Conservation (phyloP, 164 flowering plant species). For the Akebia trifoliata region DNA sequence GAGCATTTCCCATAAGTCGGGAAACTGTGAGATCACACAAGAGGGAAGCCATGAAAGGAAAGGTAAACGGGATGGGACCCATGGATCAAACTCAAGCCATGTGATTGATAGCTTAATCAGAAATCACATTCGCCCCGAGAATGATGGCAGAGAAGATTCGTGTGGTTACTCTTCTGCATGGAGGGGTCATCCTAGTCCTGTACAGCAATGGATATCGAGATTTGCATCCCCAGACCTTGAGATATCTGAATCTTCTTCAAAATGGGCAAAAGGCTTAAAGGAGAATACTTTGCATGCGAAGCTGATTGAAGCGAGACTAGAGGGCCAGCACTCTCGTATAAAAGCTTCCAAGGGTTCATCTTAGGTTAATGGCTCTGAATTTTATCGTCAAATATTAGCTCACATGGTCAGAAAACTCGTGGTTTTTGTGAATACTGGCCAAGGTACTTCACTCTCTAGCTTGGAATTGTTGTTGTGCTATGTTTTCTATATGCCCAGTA, state of each 20-base stretch:
- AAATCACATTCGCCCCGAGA: constrained; percentile 32
- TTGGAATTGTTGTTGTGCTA: no score
- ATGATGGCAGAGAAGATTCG: constrained; percentile 28
- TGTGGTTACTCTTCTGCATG: constrained; percentile 24
- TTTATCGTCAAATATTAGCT: not conserved
- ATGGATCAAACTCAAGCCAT: constrained; percentile 24
- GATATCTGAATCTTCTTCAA: constrained; percentile 36
- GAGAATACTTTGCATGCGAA: constrained; percentile 63
- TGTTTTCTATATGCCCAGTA: constrained; percentile 3
- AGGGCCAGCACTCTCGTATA: constrained; percentile 39
- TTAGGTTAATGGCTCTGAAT: not conserved
- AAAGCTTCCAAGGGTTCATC: constrained; percentile 28
- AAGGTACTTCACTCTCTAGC: constrained; percentile 2
- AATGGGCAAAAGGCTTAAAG: constrained; percentile 27
- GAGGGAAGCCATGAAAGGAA: constrained; percentile 21
- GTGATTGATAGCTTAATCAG: constrained; percentile 31
- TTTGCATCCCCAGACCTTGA: constrained; percentile 38
- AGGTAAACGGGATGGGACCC: constrained; percentile 21
- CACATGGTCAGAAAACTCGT: not conserved
- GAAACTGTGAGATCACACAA: constrained; percentile 13
- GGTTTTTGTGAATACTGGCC: not conserved
- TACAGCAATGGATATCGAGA: constrained; percentile 46
- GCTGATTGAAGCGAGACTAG: constrained; percentile 77
- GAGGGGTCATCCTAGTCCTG: constrained; percentile 45
- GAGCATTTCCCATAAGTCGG: constrained; percentile 16